Base-by-base conservation (phyloP, 2,329 filamentous ascomycete species). In the Diaporthe sp. region DNA sequence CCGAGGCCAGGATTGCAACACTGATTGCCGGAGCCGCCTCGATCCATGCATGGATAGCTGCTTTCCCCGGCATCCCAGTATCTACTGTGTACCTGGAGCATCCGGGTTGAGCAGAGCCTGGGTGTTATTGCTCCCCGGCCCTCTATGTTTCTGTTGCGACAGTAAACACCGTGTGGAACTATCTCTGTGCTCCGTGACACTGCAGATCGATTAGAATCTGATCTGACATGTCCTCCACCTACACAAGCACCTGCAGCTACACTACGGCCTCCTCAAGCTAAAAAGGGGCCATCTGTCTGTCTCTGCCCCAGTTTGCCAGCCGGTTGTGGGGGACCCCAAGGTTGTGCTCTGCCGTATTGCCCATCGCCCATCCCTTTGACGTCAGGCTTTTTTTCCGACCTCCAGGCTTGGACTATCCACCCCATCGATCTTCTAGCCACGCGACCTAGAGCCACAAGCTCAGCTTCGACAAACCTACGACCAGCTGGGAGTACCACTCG, bases 321-420 rank as follows among this genome's bases (percentile, higher is more conserved):
- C 65, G 65, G 65, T 22, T 70, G 65, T 70, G 65, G 65, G 65
- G 65, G 46, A 42, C 46, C 65, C 65, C 65, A 55, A 70, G 49
- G n/a, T 53, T 31, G 61, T 49, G 61, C 37, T 46, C 17, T 65
- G n/a, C 25, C 31, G 42, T 34, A 49, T 65, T 49, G 61, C 42
- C 61, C 17, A 49, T 46, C 25, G 31, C 31, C 53, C 42, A 39
- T 55, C 34, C 62, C 34, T 67, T 76, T 76, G 75, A 76, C 75
- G 75, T 76, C 75, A 76, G 75, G 61, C 73, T 60, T 75, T 75
- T 72, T 62, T 71, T 51, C 57, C 46, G 53, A 61, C 65, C 73
- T 71, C 62, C 25, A 39, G n/a, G 13, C 31, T 42, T 53, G n/a
- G 15, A 44, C 46, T 37, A 62, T 57, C 55, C 55, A 55, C 61